These are phyloP conservation scores for Rhizopus arrhizus DNA, from an alignment of 371 early-diverging fungal genomes.

Conservation along the genomic window DNA sequence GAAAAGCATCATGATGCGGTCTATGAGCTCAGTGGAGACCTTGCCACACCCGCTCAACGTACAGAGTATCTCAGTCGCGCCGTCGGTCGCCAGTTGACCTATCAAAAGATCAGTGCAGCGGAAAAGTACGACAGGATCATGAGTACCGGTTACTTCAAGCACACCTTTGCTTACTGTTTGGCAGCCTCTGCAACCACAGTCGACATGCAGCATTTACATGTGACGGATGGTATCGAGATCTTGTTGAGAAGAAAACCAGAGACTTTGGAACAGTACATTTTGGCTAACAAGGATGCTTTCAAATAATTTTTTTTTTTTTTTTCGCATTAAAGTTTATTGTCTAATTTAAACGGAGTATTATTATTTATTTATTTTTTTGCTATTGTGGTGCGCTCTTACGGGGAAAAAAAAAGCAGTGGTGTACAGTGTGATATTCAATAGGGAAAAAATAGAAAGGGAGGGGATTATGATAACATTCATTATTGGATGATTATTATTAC, in stretches of 20 bases:
- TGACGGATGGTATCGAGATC: conserved; percentile 3
- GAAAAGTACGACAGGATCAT: conserved; percentile 19
- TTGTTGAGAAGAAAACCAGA: conserved; percentile 23
- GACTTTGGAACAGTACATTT: background rate
- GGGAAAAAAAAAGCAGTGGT: too few species aligned
- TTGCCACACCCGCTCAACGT: conserved; percentile 9
- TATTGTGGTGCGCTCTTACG: too few species aligned
- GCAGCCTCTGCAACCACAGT: background rate
- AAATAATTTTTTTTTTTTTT: background rate
- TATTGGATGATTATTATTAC: too few species aligned
- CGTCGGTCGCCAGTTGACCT: conserved; percentile 16
- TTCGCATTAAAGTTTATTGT: too few species aligned
- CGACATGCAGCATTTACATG: background rate
- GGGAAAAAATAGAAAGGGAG: too few species aligned
- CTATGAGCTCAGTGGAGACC: conserved; percentile 20
- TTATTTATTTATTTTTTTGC: too few species aligned
- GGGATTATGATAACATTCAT: too few species aligned
- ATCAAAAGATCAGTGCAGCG: conserved; percentile 3
- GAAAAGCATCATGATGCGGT: conserved; percentile 27
- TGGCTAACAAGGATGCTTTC: background rate
- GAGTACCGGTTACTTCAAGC: conserved; percentile 3
- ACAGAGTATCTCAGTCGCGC: conserved; percentile 11
- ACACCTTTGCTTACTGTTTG: conserved; percentile 9
- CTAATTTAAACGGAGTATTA: too few species aligned
- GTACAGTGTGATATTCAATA: too few species aligned